Evolutionary conservation across 768 basidiomycete species (phyloP).

Genomic region (Kwoniella dendrophila): DNA sequence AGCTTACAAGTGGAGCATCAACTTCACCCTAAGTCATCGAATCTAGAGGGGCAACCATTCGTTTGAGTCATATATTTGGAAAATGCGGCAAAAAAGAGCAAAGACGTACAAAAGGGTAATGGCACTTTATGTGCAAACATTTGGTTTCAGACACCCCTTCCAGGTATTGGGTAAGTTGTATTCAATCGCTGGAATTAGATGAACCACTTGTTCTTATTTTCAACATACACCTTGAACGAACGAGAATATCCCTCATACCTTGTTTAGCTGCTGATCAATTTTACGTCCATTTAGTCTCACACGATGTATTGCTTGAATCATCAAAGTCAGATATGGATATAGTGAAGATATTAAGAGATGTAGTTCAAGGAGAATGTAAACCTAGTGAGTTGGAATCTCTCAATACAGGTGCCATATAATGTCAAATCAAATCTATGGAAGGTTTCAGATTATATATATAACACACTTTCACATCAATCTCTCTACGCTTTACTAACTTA

Average conservation of each 20-base stretch:
- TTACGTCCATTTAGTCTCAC: slow-evolving; percentile 65
- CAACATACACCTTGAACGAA: too few species aligned
- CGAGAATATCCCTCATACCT: too few species aligned
- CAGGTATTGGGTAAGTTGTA: slow-evolving; percentile 75
- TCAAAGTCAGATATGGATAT: slow-evolving; percentile 74
- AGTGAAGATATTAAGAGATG: slow-evolving; percentile 61
- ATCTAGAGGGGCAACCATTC: too few species aligned
- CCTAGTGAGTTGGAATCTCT: slow-evolving; percentile 72
- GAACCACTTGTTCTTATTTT: too few species aligned
- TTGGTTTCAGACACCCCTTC: slow-evolving; percentile 90
- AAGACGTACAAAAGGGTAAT: slow-evolving; percentile 94
- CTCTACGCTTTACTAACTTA: not conserved
- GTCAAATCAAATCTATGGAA: not conserved
- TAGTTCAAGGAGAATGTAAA: slow-evolving; percentile 81
- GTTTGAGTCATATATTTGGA: too few species aligned
- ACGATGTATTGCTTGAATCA: slow-evolving; percentile 74
- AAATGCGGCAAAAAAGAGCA: slow-evolving; percentile 92
- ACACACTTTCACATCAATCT: too few species aligned
- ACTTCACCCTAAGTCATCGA: too few species aligned
- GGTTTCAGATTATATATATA: too few species aligned
- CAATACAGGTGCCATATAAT: too few species aligned
- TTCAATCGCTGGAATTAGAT: too few species aligned
- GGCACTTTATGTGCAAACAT: slow-evolving; percentile 80
- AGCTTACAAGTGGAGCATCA: too few species aligned
- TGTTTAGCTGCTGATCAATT: not conserved